Evolutionary conservation across 805 yeast genomes (phyloP).

Genomic region (Saturnispora dispora): DNA sequence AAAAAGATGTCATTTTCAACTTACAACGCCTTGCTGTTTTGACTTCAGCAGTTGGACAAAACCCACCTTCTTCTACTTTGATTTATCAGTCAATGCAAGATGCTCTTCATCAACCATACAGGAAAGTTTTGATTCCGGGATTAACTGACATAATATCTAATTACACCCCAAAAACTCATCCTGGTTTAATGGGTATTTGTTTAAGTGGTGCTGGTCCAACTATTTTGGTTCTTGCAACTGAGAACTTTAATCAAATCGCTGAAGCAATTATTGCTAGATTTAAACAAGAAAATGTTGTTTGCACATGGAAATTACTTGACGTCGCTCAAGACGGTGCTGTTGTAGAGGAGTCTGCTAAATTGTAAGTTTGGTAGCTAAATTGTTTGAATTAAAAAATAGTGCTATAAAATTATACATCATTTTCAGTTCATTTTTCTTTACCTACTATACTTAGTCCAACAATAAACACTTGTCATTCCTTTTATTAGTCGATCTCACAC

Average conservation of each 20-base stretch:
- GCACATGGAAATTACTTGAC: conserved; percentile 77
- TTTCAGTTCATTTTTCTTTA: neutral
- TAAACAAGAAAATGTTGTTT: conserved; percentile 50
- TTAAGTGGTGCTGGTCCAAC: conserved; percentile 98
- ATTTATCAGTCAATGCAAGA: conserved; percentile 96
- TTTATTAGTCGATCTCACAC: neutral
- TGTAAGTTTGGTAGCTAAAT: conserved; percentile 9
- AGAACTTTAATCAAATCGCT: conserved; percentile 78
- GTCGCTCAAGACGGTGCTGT: conserved; percentile 85
- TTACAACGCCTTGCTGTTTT: conserved; percentile 87
- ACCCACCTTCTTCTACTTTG: conserved; percentile 71
- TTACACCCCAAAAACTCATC: conserved; percentile 73
- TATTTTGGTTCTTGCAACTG: conserved; percentile 85
- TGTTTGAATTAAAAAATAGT: neutral
- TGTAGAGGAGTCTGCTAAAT: conserved; percentile 32
- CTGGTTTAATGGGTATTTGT: conserved; percentile 88
- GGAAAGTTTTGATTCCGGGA: conserved; percentile 88
- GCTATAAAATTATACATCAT: neutral
- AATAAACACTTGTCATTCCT: neutral
- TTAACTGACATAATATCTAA: conserved; percentile 67
- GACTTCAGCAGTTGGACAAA: conserved; percentile 78
- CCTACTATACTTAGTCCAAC: neutral
- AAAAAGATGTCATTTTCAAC: conserved; percentile 82
- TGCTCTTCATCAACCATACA: conserved; percentile 93
- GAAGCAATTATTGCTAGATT: conserved; percentile 63